phyloP scores from a whole-genome alignment of 2,329 filamentous ascomycete species.

The Trichothecium roseum region DNA sequence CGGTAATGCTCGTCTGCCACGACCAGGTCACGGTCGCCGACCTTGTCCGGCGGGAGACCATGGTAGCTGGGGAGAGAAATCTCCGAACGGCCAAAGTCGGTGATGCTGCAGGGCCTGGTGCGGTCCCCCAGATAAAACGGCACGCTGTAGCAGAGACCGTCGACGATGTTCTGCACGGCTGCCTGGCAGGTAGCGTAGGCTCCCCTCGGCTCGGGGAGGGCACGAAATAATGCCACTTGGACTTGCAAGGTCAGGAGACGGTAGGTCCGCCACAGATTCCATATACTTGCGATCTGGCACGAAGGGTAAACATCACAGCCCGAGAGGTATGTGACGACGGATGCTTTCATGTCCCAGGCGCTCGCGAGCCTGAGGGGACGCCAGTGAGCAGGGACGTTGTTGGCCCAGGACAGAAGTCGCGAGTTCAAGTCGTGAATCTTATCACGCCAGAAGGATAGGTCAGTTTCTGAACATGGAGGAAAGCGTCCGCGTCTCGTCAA shows the following conservation, averaged over 20 bases:
- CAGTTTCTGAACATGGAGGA: not conserved
- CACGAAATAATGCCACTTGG: slow-evolving; percentile 5
- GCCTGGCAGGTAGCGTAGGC: not conserved
- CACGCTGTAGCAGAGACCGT: slow-evolving; percentile 8
- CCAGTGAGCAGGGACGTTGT: slow-evolving; percentile 8
- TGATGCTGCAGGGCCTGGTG: slow-evolving; percentile 6
- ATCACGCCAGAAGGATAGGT: slow-evolving; percentile 6
- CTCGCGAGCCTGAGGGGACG: slow-evolving; percentile 1
- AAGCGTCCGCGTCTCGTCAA: not conserved
- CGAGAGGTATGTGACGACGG: slow-evolving; percentile 4
- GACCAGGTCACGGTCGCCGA: slow-evolving; percentile 4
- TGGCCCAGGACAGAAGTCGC: slow-evolving; percentile 7
- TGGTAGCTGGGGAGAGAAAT: slow-evolving; percentile 8
- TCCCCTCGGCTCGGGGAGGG: slow-evolving; percentile 2
- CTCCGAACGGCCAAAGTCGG: slow-evolving; percentile 6
- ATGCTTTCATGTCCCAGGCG: slow-evolving; percentile 3
- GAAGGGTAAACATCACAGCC: slow-evolving; percentile 9
- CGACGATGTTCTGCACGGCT: slow-evolving; percentile 7
- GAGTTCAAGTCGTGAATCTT: slow-evolving; percentile 5
- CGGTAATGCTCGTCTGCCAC: slow-evolving; percentile 5
- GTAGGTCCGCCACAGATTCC: slow-evolving; percentile 10
- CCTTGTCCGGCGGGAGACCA: slow-evolving; percentile 7
- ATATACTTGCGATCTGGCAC: slow-evolving; percentile 10
- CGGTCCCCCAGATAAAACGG: slow-evolving; percentile 10
- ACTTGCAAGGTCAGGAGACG: slow-evolving; percentile 8